These are phyloP conservation scores for Chlorella sp. DNA, from an alignment of 139 green algal genomes.

Conservation along the genomic window DNA sequence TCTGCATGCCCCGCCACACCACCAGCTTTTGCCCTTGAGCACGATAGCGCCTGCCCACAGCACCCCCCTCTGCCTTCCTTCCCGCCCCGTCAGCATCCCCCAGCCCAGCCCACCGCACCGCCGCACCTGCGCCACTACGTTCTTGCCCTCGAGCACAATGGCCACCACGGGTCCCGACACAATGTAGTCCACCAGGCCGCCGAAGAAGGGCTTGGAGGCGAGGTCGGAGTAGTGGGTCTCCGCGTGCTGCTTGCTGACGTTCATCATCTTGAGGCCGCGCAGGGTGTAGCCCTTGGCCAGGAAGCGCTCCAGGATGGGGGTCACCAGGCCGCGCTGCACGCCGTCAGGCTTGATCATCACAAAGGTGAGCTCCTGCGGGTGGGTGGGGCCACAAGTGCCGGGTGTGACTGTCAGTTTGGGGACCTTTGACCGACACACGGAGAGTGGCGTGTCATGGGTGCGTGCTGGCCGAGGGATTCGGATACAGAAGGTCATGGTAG, in stretches of 20 bases:
- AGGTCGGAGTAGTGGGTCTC: conserved; percentile 95
- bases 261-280: conserved; percentile 85
- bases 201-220: conserved; percentile 90
- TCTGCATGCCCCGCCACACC: too few relatives aligned
- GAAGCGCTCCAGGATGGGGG: conserved; percentile 86
- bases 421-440: too few relatives aligned
- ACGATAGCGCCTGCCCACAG: too few relatives aligned
- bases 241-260: conserved; percentile 79
- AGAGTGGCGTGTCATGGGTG: too few relatives aligned
- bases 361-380: conserved; percentile 6
- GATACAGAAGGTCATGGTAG: too few relatives aligned
- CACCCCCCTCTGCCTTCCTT: too few relatives aligned
- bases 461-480: too few relatives aligned
- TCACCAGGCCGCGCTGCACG: conserved; percentile 91
- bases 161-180: conserved; percentile 86
- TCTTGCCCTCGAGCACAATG: conserved; percentile 87
- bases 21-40: too few relatives aligned
- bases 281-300: conserved; percentile 88
- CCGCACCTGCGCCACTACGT: conserved; percentile 67
- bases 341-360: conserved; percentile 99
- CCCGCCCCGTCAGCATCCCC: too few relatives aligned
- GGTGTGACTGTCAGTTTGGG: too few relatives aligned
- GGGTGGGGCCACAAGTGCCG: too few relatives aligned
- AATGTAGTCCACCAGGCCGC: conserved; percentile 87
- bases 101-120: neutral